Evolutionary conservation across 1,139 yeast species (phyloP), one percentile per base, ranked within the genome.

Genomic region (Debaryomycetaceae sp.): DNA sequence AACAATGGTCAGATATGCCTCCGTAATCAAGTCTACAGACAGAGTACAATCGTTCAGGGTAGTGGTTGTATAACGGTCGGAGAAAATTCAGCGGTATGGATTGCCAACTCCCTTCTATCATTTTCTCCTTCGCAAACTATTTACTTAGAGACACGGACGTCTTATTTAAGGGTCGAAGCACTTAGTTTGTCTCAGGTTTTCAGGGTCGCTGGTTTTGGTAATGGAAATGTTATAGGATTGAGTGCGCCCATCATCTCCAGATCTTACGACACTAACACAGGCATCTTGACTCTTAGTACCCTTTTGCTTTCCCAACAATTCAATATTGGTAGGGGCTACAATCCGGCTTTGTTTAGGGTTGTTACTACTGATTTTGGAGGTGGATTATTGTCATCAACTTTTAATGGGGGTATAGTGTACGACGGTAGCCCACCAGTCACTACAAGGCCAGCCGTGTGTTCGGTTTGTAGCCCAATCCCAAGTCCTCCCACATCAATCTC

Each of bases 1-100:
- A 66, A 66, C 45, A 53, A 54, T 38, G 71, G 70, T 50, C 58
- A 60, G 36, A 63, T 67, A 43, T 66, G 72, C 56, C 55, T 66
- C 38, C 48, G 50, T 36, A 57, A 61, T 42, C 52, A 55, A 36
- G 56, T 48, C 7, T 66, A 60, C 47, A 50, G 49, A 34, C 70
- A 65, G 47, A 43, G 59, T n/a, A 56, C 66, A 23, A 43, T 42
- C 14, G 56, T 66, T 37, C 23, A 31, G 1, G 72, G 72, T 41
- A 30, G 47, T 34, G 72, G 72, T 42, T 67, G 72, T 54, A 46
- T 64, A 27, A 55, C 58, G 40, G 56, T 61, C 38, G 60, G 63
- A 38, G 40, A 14, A 2, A 49, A 57, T 38, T 57, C 68, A 14
- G 51, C 54, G 38, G 48, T 62, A 11, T 59, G 50, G 45, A 45